A percentile compares a stretch with the other conserved stretches of the same genome.
Evolutionary conservation across 768 basidiomycete species (phyloP).

Genomic region (Lentinus brumalis): DNA sequence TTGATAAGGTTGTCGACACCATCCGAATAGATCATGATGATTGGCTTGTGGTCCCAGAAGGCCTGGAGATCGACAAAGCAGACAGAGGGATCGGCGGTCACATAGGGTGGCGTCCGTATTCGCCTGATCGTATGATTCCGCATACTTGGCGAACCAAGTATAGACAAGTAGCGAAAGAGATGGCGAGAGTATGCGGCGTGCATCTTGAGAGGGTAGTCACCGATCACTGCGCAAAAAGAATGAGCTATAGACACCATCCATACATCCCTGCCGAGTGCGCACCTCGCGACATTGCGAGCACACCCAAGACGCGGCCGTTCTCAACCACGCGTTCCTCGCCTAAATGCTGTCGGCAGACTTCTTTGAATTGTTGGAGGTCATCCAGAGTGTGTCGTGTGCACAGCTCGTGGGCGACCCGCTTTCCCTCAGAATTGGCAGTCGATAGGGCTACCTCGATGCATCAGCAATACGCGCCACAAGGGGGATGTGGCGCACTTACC

Average conservation of each 20-base stretch:
- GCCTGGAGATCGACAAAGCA: slow-evolving; percentile 1
- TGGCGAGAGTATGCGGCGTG: neutral
- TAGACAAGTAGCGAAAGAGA: neutral
- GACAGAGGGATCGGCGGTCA: neutral
- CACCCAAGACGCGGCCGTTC: neutral
- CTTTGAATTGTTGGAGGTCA: neutral
- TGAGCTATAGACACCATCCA: too few species aligned
- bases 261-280: neutral
- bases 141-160: neutral
- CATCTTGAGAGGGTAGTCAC: neutral
- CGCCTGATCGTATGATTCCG: neutral
- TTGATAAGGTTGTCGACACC: slow-evolving; percentile 4
- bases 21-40: neutral
- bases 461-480: neutral
- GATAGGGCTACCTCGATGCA: neutral
- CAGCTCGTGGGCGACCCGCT: neutral
- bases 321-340: neutral
- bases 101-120: slow-evolving; percentile 1
- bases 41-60: neutral
- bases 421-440: neutral
- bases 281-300: neutral
- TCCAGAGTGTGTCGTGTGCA: neutral
- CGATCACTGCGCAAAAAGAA: neutral
- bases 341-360: neutral
- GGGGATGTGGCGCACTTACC: neutral